Percentiles rank a stretch among this genome's conserved stretches.
Evolutionary conservation across 2,329 filamentous ascomycete genomes (phyloP).

Genomic region (Ciborinia camelliae): DNA sequence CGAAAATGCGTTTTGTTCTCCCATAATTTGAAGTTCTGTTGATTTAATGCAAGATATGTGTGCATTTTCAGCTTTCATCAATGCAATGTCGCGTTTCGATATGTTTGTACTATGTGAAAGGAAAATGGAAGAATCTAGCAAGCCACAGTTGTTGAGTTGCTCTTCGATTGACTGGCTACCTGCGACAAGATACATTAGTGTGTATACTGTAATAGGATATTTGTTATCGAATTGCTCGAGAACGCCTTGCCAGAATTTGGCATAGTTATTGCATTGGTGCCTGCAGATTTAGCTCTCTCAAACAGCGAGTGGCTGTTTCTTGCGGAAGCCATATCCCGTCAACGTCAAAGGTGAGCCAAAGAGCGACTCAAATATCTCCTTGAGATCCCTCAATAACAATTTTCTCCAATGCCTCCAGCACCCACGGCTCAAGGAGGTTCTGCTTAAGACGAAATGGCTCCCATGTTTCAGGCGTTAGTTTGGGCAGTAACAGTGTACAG

Average conservation of each 20-base stretch:
- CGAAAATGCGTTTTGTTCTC: neutral
- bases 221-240: neutral
- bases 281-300: neutral
- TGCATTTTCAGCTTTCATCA: neutral
- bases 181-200: neutral
- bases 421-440: neutral
- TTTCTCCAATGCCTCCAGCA: neutral
- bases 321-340: neutral
- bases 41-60: neutral
- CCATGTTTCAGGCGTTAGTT: neutral
- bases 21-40: neutral
- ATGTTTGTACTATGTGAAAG: neutral
- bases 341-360: neutral
- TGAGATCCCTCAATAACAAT: neutral
- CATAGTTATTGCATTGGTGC: neutral
- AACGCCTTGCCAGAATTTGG: neutral
- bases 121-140: neutral
- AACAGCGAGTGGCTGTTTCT: neutral
- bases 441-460: neutral
- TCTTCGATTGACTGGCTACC: neutral
- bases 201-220: neutral
- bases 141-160: neutral
- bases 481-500: neutral
- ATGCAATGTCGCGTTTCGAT: neutral
- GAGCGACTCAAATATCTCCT: neutral